Evolutionary conservation across 2,329 filamentous ascomycete species (phyloP), one percentile per base, ranked within the genome.

Genomic region (Tympanopsis confertula): DNA sequence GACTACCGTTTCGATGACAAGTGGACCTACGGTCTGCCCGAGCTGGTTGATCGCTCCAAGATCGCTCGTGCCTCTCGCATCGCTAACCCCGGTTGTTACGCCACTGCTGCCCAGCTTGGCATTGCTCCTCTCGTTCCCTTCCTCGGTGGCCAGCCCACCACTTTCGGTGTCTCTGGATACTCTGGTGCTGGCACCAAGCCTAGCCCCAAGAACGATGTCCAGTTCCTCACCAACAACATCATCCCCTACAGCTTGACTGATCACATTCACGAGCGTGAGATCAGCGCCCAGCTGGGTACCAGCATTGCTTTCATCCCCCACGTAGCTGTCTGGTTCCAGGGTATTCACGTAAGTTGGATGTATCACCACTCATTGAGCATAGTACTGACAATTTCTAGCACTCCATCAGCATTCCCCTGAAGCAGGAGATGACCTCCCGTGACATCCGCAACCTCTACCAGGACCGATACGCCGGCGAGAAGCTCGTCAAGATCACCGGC

Each of bases 271-370:
- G 91, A 98, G 69, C 77, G 75, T 35, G 91, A 96, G 58, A 91
- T 96, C 45, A 82, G 80, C 53, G 56, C 65, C 38, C 87, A 94
- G 54, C 73, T 96, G 10, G 83, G 80, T 36, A 69, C 66, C 13
- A 63, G 74, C 14, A 78, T 94, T 10, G 83, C 80, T 4, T 98
- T 98, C 56, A 82, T 91, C 41, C 91, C 91, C 5, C 91, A 96
- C 58, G 88, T 94, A 18, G 86, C 87, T n/a, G 78, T 82, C 13
- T 96, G 87, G 89, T 96, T 96, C 74, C 82, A 93, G 54, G 89
- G 89, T 45, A 96, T 96, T 49, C 79, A 86, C 55, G 30, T 33
- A 33, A 12, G 30, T 33, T 13, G 10, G n/a, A n/a, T n/a, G 66
- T 70, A 62, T 57, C 55, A 54, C 19, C 5, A 29, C 22, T 19